Base-by-base conservation (phyloP, 2,329 filamentous ascomycete genomes). In the Claviceps purpurea region DNA sequence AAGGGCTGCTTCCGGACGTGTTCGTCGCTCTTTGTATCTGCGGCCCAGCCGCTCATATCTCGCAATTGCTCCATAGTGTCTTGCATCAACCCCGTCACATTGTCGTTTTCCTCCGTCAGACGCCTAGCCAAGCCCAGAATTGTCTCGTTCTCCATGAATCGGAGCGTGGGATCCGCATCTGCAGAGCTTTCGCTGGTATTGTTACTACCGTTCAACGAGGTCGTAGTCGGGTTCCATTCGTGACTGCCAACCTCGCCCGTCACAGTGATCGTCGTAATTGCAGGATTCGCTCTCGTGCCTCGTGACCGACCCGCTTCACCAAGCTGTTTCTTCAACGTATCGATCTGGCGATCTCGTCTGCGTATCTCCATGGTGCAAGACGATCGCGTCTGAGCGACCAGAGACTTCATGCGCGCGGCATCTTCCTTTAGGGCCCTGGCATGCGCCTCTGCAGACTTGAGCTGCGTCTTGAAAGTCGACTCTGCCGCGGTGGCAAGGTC, bases 81-180 rank as follows among this genome's bases (percentile, higher is more conserved):
- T 50, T 82, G 75, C 49, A 95, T 76, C 34, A 96, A 73, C 1
- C 73, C 73, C 40, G 94, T 80, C 13, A 97, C 69, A 5, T 79
- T 78, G 62, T 96, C 90, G 61, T 98, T 98, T 66, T 98, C 93
- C 58, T 95, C 88, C 62, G 89, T 93, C 53, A 97, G 71, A 41
- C 81, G 82, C 64, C 87, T 85, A 34, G 88, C 90, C 54, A 95
- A 71, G 61, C 87, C 83, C 0, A 90, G 93, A 53, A 98, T 72
- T 63, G 96, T 96, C 49, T 89, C 84, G 47, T 91, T 95, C 5
- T 91, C 95, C 69, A 97, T 93, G 64, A 84, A 81, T 60, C 84
- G 83, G 55, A 97, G 70, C 59, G 81, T 86, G 66, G 91, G 79
- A 70, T 79, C 64, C 68, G 76, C 61, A 3, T 65, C 61, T 1